Evolutionary conservation across 768 basidiomycete species (phyloP).

Genomic region (Lentinula detonsa): DNA sequence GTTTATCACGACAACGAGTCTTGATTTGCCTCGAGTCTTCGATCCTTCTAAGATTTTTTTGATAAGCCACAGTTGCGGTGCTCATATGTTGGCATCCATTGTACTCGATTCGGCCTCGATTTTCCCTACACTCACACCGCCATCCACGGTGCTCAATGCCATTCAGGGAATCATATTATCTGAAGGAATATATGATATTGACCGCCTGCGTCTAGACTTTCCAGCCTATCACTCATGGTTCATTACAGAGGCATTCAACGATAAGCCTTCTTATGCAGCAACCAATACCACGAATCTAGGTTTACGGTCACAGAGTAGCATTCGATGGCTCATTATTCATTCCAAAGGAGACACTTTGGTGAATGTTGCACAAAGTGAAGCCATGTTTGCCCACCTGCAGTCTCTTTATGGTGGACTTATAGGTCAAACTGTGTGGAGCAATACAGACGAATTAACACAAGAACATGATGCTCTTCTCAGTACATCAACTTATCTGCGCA

Average conservation of each 20-base stretch:
- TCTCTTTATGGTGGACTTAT: conserved; percentile 23
- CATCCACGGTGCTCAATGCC: conserved; percentile 30
- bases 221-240: conserved; percentile 70
- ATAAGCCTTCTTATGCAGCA: conserved; percentile 36
- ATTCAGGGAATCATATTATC: conserved; percentile 56
- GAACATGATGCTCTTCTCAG: conserved; percentile 53
- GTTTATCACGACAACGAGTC: conserved; percentile 31
- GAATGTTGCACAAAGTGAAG: conserved; percentile 53
- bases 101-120: conserved; percentile 47
- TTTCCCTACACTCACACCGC: conserved; percentile 40
- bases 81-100: conserved; percentile 73
- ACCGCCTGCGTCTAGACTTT: conserved; percentile 55
- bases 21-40: conserved; percentile 18
- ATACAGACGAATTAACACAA: conserved; percentile 34
- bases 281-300: conserved; percentile 40
- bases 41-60: conserved; percentile 44
- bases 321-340: conserved; percentile 70
- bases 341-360: conserved; percentile 68
- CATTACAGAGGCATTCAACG: conserved; percentile 58
- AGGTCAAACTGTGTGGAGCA: conserved; percentile 16
- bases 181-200: conserved; percentile 77
- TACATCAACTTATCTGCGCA: conserved; percentile 35
- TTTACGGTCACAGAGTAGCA: conserved; percentile 26
- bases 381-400: conserved; percentile 51
- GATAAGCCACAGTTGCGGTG: conserved; percentile 77